Conservation (phyloP, 352 stramenopile genomes). For the Phytopythium montanum region DNA sequence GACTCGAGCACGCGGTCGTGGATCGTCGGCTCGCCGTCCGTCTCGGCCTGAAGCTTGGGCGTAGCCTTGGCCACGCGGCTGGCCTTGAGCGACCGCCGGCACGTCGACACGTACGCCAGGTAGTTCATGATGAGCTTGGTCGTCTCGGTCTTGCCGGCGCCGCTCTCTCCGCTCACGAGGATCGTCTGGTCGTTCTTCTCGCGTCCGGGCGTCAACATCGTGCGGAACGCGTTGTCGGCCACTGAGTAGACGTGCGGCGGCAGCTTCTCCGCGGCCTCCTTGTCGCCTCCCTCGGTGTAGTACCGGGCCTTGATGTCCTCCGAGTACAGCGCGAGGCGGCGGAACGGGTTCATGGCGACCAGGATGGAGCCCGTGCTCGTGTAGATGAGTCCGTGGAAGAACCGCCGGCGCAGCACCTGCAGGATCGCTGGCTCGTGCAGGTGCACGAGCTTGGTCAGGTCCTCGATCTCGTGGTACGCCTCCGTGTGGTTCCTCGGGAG, state of each 20-base stretch:
- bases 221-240: slow-evolving; percentile 81
- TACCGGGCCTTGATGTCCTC: slow-evolving; percentile 68
- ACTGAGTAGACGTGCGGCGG: slow-evolving; percentile 86
- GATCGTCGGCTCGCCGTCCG: slow-evolving; percentile 38
- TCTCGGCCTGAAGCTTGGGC: too few relatives aligned
- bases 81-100: slow-evolving; percentile 12
- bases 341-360: slow-evolving; percentile 84
- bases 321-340: slow-evolving; percentile 65
- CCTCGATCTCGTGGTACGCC: slow-evolving; percentile 69
- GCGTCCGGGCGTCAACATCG: slow-evolving; percentile 56
- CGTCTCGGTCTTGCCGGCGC: slow-evolving; percentile 95
- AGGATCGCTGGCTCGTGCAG: slow-evolving; percentile 91
- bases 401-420: slow-evolving; percentile 75
- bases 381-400: slow-evolving; percentile 87
- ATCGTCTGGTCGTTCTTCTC: slow-evolving; percentile 90
- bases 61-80: not conserved
- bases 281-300: slow-evolving; percentile 50
- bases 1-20: slow-evolving; percentile 91
- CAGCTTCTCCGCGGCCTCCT: slow-evolving; percentile 50
- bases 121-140: slow-evolving; percentile 98
- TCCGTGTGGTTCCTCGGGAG: slow-evolving; percentile 57
- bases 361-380: slow-evolving; percentile 86
- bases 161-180: slow-evolving; percentile 94
- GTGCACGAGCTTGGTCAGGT: slow-evolving; percentile 90
- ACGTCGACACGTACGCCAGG: slow-evolving; percentile 83